These are phyloP conservation scores for Nasturtium officinale DNA, from an alignment of 345 rosid species.

Conservation along the genomic window DNA sequence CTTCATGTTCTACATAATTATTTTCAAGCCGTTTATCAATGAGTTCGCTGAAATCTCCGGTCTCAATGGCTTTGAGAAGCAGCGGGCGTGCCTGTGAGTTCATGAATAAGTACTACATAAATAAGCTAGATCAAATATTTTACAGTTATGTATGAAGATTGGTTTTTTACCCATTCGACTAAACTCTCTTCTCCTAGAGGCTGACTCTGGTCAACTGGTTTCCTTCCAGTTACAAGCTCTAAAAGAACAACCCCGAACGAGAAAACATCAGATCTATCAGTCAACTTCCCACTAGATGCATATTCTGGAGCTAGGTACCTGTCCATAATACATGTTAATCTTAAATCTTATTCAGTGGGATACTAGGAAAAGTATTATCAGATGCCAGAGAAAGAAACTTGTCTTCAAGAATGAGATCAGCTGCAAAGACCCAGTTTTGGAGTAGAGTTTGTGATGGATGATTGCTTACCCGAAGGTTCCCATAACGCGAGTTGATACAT, in stretches of 20 bases:
- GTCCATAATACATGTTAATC: conserved; percentile 30
- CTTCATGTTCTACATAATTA: conserved; percentile 70
- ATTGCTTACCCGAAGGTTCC: conserved; percentile 92
- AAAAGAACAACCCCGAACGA: conserved; percentile 96
- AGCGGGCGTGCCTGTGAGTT: conserved; percentile 79
- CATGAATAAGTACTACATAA: conserved; percentile 47
- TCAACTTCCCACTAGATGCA: conserved; percentile 93
- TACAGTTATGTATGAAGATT: conserved; percentile 34
- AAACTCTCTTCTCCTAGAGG: conserved; percentile 96
- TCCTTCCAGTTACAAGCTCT: conserved; percentile 90
- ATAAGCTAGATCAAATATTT: conserved; percentile 40
- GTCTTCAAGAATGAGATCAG: conserved; percentile 1
- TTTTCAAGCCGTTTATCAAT: conserved; percentile 79
- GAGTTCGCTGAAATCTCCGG: conserved; percentile 62
- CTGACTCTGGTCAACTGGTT: conserved; percentile 80
- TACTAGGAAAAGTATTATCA: neutral
- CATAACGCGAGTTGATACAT: conserved; percentile 98
- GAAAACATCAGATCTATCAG: conserved; percentile 93
- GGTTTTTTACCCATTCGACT: conserved; percentile 85
- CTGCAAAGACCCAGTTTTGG: conserved; percentile 44
- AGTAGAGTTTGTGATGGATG: conserved; percentile 21
- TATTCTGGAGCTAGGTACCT: conserved; percentile 98
- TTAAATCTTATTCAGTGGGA: neutral
- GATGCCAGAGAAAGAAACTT: neutral
- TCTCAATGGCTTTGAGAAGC: conserved; percentile 70